Evolutionary conservation across 2,329 filamentous ascomycete genomes (phyloP).

Genomic region (Fusarium transvaalense): DNA sequence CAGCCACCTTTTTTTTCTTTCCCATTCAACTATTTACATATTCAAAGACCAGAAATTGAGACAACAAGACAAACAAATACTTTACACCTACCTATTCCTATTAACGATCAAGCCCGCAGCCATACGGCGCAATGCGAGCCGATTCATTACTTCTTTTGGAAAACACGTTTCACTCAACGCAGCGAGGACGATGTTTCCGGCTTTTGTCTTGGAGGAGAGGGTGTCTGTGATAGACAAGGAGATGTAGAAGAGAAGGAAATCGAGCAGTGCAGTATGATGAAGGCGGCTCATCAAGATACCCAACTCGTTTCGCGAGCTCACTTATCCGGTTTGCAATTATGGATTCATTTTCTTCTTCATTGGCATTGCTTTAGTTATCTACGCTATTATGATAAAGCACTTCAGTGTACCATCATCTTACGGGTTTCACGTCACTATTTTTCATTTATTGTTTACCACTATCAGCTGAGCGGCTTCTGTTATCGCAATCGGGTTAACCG

Average conservation of each 20-base stretch:
- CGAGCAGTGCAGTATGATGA: conserved; percentile 44
- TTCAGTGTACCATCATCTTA: conserved; percentile 33
- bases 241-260: conserved; percentile 39
- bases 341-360: conserved; percentile 46
- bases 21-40: conserved; percentile 41
- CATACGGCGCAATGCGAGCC: conserved; percentile 35
- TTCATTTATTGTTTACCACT: conserved; percentile 28
- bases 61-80: conserved; percentile 27
- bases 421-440: conserved; percentile 35
- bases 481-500: neutral
- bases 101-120: conserved; percentile 46
- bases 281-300: conserved; percentile 56
- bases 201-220: conserved; percentile 29
- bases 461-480: conserved; percentile 17
- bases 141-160: conserved; percentile 30
- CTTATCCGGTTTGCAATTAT: conserved; percentile 52
- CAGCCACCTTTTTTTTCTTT: conserved; percentile 39
- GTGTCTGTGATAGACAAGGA: conserved; percentile 19
- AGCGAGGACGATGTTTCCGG: conserved; percentile 28
- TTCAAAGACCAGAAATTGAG: conserved; percentile 45
- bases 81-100: conserved; percentile 28
- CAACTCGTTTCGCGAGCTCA: conserved; percentile 55
- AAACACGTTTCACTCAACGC: conserved; percentile 32
- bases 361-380: conserved; percentile 38
- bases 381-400: conserved; percentile 30